Conservation (phyloP, 495 filamentous ascomycete species). For the Neohortaea acidophila region DNA sequence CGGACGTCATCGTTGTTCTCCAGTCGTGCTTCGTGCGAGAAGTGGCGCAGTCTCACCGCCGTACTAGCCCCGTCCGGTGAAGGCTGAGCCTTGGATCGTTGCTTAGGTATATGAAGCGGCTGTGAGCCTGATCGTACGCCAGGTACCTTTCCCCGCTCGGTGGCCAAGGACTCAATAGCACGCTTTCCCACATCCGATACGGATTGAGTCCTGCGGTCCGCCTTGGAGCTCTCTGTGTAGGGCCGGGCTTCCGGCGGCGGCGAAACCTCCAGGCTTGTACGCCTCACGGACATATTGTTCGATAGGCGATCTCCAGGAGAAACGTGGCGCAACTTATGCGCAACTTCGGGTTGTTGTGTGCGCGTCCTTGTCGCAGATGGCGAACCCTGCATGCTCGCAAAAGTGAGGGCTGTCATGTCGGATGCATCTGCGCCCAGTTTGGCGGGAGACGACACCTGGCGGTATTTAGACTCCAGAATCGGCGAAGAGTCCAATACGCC, state of each 20-base stretch:
- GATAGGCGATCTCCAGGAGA: not conserved
- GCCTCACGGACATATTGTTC: slow-evolving; percentile 2
- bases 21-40: slow-evolving; percentile 2
- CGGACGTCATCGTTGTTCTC: slow-evolving; percentile 1
- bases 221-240: not conserved
- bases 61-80: not conserved
- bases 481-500: slow-evolving; percentile 1
- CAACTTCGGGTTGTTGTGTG: not conserved
- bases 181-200: too few species aligned
- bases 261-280: slow-evolving; percentile 1
- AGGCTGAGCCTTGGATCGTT: not conserved
- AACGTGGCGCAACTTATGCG: not conserved
- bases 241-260: not conserved
- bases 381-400: slow-evolving; percentile 4
- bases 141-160: not conserved
- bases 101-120: not conserved
- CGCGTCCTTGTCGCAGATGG: not conserved
- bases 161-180: too few species aligned
- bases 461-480: slow-evolving; percentile 1
- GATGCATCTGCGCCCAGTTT: not conserved
- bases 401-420: slow-evolving; percentile 5
- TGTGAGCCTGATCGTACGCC: not conserved
- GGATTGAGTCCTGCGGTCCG: not conserved
- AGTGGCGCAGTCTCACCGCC: not conserved
- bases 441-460: slow-evolving; percentile 3